A percentile compares a stretch with the other conserved stretches of the same genome.
phyloP scores from a whole-genome alignment of 768 basidiomycete species.

The Filobasidium floriforme region DNA sequence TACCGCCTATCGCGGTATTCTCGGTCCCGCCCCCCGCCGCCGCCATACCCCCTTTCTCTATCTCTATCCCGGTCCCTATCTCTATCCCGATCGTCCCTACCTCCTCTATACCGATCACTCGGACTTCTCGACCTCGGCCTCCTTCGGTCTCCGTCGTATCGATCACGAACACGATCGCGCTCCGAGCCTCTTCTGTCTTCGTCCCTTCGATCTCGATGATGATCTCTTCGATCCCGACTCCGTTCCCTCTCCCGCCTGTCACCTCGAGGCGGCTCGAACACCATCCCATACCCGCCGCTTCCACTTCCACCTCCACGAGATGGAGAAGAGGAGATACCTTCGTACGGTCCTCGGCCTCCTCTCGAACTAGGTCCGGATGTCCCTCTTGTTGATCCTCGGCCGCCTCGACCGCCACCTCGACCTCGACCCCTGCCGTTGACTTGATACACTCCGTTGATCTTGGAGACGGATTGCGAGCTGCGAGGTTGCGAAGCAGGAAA shows the following conservation, averaged over 20 bases:
- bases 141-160: conserved; percentile 33
- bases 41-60: conserved; percentile 12
- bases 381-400: conserved; percentile 32
- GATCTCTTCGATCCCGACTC: conserved; percentile 7
- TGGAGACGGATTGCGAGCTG: conserved; percentile 89
- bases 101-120: conserved; percentile 28
- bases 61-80: conserved; percentile 19
- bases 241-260: conserved; percentile 11
- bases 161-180: conserved; percentile 15
- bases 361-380: conserved; percentile 60
- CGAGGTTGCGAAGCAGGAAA: background rate
- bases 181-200: conserved; percentile 24
- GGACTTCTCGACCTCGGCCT: conserved; percentile 26
- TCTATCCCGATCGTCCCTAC: conserved; percentile 21
- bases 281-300: conserved; percentile 60
- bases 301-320: conserved; percentile 11
- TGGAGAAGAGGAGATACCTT: conserved; percentile 24
- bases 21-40: conserved; percentile 32
- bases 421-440: conserved; percentile 45
- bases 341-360: conserved; percentile 59
- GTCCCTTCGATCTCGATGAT: background rate
- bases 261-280: conserved; percentile 63
- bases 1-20: conserved; percentile 16
- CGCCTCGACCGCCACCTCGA: conserved; percentile 30
- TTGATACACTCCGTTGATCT: conserved; percentile 71